phyloP scores from a whole-genome alignment of 257 asterid genomes.

The Capsicum pubescens region DNA sequence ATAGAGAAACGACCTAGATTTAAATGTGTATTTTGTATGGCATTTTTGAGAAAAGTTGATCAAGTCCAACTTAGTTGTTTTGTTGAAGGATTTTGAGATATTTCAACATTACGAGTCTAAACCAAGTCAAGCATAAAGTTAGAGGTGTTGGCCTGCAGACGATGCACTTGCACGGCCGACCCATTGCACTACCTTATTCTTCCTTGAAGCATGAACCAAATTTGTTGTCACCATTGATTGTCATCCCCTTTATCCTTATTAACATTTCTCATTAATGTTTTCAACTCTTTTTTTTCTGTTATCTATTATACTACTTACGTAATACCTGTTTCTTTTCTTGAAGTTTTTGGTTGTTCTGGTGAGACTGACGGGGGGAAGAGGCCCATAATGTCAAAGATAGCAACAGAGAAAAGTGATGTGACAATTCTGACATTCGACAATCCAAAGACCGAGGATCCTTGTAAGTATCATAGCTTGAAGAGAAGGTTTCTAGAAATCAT shows the following conservation, averaged over 20 bases:
- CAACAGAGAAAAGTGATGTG: conserved; percentile 86
- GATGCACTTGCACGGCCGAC: neutral
- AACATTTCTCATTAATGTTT: neutral
- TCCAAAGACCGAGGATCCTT: conserved; percentile 88
- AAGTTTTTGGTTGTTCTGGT: conserved; percentile 88
- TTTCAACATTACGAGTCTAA: neutral
- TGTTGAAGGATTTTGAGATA: neutral
- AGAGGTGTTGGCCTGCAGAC: neutral
- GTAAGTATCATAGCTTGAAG: conserved; percentile 53
- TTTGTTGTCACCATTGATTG: conserved; percentile 1
- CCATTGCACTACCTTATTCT: neutral
- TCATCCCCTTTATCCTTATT: neutral
- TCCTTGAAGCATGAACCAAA: neutral
- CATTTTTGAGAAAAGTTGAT: neutral
- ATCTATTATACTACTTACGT: conserved; percentile 35
- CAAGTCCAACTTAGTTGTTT: neutral
- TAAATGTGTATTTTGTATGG: neutral
- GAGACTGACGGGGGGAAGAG: conserved; percentile 92
- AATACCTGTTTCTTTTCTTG: conserved; percentile 35
- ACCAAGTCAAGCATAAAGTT: neutral
- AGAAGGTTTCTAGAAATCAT: neutral
- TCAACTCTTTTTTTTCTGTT: conserved; percentile 15
- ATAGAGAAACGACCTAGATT: neutral
- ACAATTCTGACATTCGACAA: conserved; percentile 91
- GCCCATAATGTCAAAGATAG: conserved; percentile 89